Evolutionary conservation across 1,284 basidiomycete genomes (phyloP).

Genomic region (Cutaneotrichosporon daszewskae): DNA sequence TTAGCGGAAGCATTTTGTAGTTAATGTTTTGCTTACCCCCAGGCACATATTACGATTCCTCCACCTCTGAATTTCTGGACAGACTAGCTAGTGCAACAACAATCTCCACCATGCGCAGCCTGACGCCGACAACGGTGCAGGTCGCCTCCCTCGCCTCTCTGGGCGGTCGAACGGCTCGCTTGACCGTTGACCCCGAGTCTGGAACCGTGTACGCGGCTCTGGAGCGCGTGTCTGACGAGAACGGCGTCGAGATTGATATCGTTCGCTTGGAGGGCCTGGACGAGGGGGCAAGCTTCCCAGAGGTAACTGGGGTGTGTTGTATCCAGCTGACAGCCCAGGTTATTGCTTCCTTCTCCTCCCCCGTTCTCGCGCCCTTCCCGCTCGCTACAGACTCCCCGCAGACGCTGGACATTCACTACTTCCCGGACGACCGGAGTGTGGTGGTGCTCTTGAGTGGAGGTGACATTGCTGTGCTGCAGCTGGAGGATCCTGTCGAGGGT

Average conservation of each 20-base stretch:
- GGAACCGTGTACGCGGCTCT: conserved; percentile 56
- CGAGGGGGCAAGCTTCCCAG: conserved; percentile 15
- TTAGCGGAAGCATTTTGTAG: too few species aligned
- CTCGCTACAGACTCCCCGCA: conserved; percentile 44
- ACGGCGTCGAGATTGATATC: conserved; percentile 57
- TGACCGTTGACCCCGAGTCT: conserved; percentile 60
- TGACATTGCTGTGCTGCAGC: conserved; percentile 64
- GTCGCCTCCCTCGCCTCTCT: conserved; percentile 5
- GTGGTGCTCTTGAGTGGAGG: conserved; percentile 64
- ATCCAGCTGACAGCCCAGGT: conserved; percentile 13
- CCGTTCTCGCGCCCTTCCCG: conserved; percentile 30
- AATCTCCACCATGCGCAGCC: conserved; percentile 21
- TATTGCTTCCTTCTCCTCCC: conserved; percentile 30
- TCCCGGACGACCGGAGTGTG: conserved; percentile 62
- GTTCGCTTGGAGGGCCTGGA: conserved; percentile 51
- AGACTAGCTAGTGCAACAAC: too few species aligned
- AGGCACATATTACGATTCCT: too few species aligned
- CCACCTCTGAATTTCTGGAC: too few species aligned
- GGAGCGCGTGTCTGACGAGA: conserved; percentile 54
- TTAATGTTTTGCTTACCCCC: too few species aligned
- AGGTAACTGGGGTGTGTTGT: conserved; percentile 16
- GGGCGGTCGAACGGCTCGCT: conserved; percentile 1
- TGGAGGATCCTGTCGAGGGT: conserved; percentile 53
- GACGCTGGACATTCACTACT: conserved; percentile 59
- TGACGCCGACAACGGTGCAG: conserved; percentile 23